Conservation (phyloP, 805 yeast genomes). For the Cyberlindnera bimundalis region DNA sequence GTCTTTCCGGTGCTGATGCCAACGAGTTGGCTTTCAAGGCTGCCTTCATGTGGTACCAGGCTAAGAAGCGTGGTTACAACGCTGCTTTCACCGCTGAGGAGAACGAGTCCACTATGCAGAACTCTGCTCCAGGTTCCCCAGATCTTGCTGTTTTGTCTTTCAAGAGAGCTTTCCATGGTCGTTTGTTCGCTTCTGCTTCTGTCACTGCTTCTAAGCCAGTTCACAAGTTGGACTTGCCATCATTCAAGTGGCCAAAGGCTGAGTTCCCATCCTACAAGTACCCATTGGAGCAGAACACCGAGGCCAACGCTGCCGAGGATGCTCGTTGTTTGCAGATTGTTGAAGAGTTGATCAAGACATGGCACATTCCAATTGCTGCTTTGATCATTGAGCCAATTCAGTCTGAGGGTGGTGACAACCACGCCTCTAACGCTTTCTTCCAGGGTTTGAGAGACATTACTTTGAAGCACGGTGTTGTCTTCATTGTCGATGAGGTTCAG, state of each 20-base stretch:
- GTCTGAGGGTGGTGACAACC: constrained; percentile 91
- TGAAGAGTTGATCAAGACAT: constrained; percentile 61
- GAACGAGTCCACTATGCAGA: constrained; percentile 69
- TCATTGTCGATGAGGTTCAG: constrained; percentile 85
- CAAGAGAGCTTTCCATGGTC: constrained; percentile 89
- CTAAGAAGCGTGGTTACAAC: constrained; percentile 60
- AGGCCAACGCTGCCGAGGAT: constrained; percentile 73
- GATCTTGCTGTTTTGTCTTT: constrained; percentile 82
- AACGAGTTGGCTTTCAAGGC: constrained; percentile 86
- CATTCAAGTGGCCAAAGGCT: constrained; percentile 96
- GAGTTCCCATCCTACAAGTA: constrained; percentile 83
- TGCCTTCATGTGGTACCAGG: constrained; percentile 76
- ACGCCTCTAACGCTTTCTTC: constrained; percentile 73
- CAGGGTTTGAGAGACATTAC: constrained; percentile 80
- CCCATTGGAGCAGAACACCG: constrained; percentile 69
- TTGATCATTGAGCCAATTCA: constrained; percentile 88
- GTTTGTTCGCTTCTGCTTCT: constrained; percentile 88
- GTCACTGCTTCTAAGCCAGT: constrained; percentile 92
- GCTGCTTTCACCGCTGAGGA: constrained; percentile 67
- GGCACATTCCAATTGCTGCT: constrained; percentile 83
- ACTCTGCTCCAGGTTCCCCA: constrained; percentile 86
- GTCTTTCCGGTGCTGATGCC: constrained; percentile 83
- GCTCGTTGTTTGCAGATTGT: constrained; percentile 73
- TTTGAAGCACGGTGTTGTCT: constrained; percentile 60
- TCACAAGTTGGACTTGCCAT: constrained; percentile 89